These are phyloP conservation scores for Gonium pectorale DNA, from an alignment of 139 green algal species.

Conservation along the genomic window DNA sequence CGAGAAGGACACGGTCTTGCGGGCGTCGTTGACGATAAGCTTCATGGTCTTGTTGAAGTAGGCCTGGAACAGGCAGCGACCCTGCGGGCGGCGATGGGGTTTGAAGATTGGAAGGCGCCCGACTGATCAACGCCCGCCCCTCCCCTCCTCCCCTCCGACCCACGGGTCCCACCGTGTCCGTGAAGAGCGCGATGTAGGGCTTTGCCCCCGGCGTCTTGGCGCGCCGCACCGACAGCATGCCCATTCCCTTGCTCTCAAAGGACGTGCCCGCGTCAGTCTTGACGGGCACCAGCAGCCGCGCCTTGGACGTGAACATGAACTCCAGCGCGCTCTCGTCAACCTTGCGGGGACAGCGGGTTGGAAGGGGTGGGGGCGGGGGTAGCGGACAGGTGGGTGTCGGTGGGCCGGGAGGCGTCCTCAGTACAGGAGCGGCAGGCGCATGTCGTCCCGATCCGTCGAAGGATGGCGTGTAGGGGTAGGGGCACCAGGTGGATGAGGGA, in stretches of 20 bases:
- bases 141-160: neutral
- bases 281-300: conserved; percentile 27
- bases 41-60: conserved; percentile 51
- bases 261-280: neutral
- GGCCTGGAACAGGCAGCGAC: conserved; percentile 33
- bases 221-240: conserved; percentile 14
- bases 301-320: conserved; percentile 36
- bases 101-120: neutral
- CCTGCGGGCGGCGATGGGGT: conserved; percentile 2
- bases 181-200: conserved; percentile 36
- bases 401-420: neutral
- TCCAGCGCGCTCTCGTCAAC: conserved; percentile 39
- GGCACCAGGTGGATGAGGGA: too few relatives aligned
- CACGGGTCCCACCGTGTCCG: conserved; percentile 2
- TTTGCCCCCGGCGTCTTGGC: conserved; percentile 29
- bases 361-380: too few relatives aligned
- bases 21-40: conserved; percentile 28
- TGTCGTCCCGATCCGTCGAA: too few relatives aligned
- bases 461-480: too few relatives aligned
- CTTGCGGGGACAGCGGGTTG: neutral
- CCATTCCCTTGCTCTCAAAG: conserved; percentile 25
- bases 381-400: too few relatives aligned
- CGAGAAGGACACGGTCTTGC: conserved; percentile 37
- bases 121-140: neutral
- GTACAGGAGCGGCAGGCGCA: too few relatives aligned